Evolutionary conservation across 192 early-diverging fungal species (phyloP).

Genomic region (Backusella liffmaniae): DNA sequence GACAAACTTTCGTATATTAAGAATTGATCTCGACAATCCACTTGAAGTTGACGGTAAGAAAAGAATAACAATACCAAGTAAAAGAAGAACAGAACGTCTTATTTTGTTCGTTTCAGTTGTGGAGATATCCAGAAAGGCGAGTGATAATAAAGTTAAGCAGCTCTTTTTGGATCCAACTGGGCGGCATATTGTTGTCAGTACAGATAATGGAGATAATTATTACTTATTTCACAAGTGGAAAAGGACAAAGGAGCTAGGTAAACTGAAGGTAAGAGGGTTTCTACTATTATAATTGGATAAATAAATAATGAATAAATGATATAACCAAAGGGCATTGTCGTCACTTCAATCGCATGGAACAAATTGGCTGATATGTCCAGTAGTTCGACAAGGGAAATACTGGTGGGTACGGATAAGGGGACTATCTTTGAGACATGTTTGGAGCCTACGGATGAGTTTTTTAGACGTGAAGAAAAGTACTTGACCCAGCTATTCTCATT

Average conservation of each 20-base stretch:
- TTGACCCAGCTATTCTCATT: constrained; percentile 70
- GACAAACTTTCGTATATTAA: constrained; percentile 68
- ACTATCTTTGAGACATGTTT: constrained; percentile 89
- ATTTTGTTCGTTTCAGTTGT: constrained; percentile 51
- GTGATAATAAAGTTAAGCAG: constrained; percentile 56
- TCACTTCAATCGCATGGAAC: constrained; percentile 91
- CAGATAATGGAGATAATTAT: constrained; percentile 86
- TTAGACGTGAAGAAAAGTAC: constrained; percentile 80
- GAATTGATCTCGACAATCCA: constrained; percentile 87
- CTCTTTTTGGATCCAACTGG: constrained; percentile 87
- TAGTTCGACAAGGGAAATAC: constrained; percentile 73
- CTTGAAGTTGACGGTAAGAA: constrained; percentile 69
- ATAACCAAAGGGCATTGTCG: constrained; percentile 42
- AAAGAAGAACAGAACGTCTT: background rate
- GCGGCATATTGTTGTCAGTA: constrained; percentile 83
- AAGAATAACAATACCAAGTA: background rate
- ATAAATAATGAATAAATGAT: background rate
- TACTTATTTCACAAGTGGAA: constrained; percentile 87
- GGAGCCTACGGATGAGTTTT: constrained; percentile 79
- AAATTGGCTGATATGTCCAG: constrained; percentile 45
- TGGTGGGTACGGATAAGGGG: constrained; percentile 83
- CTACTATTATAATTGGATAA: background rate
- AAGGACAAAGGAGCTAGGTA: constrained; percentile 71
- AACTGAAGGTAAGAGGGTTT: constrained; percentile 59
- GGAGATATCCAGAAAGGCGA: constrained; percentile 58